Base-by-base conservation (phyloP, 192 early-diverging fungal genomes). In the Kickxella alabastrina region DNA sequence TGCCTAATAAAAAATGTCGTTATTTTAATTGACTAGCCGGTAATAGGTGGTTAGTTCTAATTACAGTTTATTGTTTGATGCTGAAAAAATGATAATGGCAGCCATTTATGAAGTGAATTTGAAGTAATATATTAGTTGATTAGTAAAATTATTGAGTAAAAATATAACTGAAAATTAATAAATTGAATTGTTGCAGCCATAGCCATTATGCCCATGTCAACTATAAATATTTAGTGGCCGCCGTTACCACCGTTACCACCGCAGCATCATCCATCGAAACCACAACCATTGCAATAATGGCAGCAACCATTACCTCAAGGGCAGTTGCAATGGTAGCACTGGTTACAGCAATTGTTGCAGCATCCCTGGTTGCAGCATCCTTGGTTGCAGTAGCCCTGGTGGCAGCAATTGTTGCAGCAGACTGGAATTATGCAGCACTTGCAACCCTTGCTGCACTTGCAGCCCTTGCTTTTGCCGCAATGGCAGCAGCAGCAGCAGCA, bases 401-500 rank as follows among this genome's bases (percentile, higher is more conserved):
- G 32, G 22, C 65, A 59, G 23, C 49, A 22, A 9, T 73, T 48
- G 35, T 73, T 24, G 62, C 62, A 61, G 62, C 68, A 72, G 28
- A 49, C 42, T 1, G 62, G 62, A 17, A 64, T 27, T 22, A 52
- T n/a, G 54, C 68, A 72, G 52, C 61, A 65, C 49, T 72, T 62
- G 52, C 68, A 71, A 23, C 46, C 15, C 49, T 70, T 70, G 67
- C 55, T 38, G 49, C 65, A 70, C 35, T 60, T 71, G 68, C 55
- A 40, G 50, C 68, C 62, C 24, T 61, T 55, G 49, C 54, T 57
- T 27, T 61, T 53, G 58, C 58, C 54, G 49, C 65, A 68, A 17
- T 48, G 54, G 50, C 55, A 54, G 57, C 68, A 71, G n/a, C 52
- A 55, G 40, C 57, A 45, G 53, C 65, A 67, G 28, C 54, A 56